Conservation (phyloP, 768 basidiomycete species). For the Lactarius hengduanensis region DNA sequence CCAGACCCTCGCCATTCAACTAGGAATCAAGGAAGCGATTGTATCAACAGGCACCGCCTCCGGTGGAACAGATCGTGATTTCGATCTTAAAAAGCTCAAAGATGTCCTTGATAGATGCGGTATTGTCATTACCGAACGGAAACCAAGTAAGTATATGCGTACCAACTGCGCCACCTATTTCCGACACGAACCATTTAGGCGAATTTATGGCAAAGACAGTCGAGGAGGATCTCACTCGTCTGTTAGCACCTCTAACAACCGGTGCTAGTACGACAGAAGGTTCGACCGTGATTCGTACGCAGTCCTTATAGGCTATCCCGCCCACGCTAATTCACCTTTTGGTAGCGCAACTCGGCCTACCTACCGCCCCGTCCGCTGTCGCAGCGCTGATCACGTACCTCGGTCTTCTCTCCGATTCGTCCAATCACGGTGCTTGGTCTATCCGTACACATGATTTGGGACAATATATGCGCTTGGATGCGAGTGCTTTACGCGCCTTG, state of each 20-base stretch:
- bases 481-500: slow-evolving; percentile 88
- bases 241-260: slow-evolving; percentile 10
- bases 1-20: slow-evolving; percentile 91
- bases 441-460: slow-evolving; percentile 87
- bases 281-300: slow-evolving; percentile 17
- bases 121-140: slow-evolving; percentile 87
- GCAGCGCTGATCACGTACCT: slow-evolving; percentile 84
- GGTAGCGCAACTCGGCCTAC: slow-evolving; percentile 76
- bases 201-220: slow-evolving; percentile 57
- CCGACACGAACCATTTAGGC: slow-evolving; percentile 44
- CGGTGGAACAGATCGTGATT: slow-evolving; percentile 75
- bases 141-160: slow-evolving; percentile 58
- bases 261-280: slow-evolving; percentile 12
- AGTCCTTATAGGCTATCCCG: background rate
- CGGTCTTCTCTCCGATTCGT: slow-evolving; percentile 68
- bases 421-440: slow-evolving; percentile 77
- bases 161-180: background rate
- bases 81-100: slow-evolving; percentile 84
- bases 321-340: background rate
- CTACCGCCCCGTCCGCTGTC: slow-evolving; percentile 75
- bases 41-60: slow-evolving; percentile 70
- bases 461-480: slow-evolving; percentile 95
- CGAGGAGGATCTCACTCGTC: slow-evolving; percentile 28
- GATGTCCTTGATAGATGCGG: slow-evolving; percentile 87
- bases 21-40: slow-evolving; percentile 96